These are phyloP conservation scores for Monosporozyma siamensis DNA, from an alignment of 805 yeast genomes.

Conservation along the genomic window DNA sequence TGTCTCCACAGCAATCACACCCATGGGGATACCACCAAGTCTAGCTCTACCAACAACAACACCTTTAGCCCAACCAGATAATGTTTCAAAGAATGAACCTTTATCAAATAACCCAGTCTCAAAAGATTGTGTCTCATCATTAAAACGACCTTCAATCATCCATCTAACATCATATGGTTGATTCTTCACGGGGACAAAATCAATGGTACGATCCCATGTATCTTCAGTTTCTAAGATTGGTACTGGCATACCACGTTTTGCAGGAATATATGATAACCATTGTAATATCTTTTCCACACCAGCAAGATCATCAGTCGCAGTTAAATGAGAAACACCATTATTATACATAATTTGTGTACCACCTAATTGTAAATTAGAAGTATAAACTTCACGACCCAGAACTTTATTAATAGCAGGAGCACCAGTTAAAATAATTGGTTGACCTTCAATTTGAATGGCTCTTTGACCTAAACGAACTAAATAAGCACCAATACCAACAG, in stretches of 20 bases:
- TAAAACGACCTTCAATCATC: slow-evolving; percentile 78
- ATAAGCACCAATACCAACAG: slow-evolving; percentile 99
- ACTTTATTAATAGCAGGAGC: slow-evolving; percentile 97
- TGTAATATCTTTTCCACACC: slow-evolving; percentile 92
- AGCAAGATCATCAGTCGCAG: slow-evolving; percentile 93
- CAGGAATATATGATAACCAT: slow-evolving; percentile 94
- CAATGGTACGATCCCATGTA: slow-evolving; percentile 89
- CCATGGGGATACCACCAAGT: slow-evolving; percentile 96
- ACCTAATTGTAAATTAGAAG: slow-evolving; percentile 95
- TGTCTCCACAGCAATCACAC: slow-evolving; percentile 95
- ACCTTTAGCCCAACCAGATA: slow-evolving; percentile 98
- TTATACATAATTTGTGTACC: slow-evolving; percentile 98
- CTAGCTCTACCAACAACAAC: slow-evolving; percentile 99
- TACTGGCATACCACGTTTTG: slow-evolving; percentile 78
- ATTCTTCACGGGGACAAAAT: slow-evolving; percentile 60
- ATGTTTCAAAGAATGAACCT: slow-evolving; percentile 88
- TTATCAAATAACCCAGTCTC: slow-evolving; percentile 88
- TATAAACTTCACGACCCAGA: slow-evolving; percentile 92
- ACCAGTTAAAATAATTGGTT: slow-evolving; percentile 97
- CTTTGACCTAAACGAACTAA: slow-evolving; percentile 97
- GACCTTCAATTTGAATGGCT: slow-evolving; percentile 97
- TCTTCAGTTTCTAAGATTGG: slow-evolving; percentile 80
- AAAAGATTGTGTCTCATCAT: slow-evolving; percentile 42
- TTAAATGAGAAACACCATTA: slow-evolving; percentile 96
- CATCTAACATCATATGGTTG: slow-evolving; percentile 87